Evolutionary conservation across 2,329 filamentous ascomycete genomes (phyloP), one percentile per base, ranked within the genome.

Genomic region (Fusarium tanahbumbuense): DNA sequence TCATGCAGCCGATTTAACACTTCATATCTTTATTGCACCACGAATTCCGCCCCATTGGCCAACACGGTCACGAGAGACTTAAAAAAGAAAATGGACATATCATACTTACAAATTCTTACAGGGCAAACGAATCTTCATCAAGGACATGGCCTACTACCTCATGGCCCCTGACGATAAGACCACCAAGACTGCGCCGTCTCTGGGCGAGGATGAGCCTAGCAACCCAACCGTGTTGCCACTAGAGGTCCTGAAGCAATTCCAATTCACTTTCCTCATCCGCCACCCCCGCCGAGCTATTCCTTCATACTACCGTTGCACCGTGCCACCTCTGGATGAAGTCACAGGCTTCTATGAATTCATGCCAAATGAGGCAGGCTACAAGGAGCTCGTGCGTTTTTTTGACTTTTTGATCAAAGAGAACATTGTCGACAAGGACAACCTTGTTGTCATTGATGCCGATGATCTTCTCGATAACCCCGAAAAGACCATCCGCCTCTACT

Each of bases 181-280:
- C 16, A 88, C 93, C 53, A 85, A 84, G 50, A 89, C 96, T 64
- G 94, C 93, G 12, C 92, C 92, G 4, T 97, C 93, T n/a, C 85
- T 98, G 53, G 87, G 91, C 63, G 88, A 75, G 56, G 67, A 80
- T 5, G 91, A 95, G 80, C 83, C 87, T 5, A 85, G 85, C 60
- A 98, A 98, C 81, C 95, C 94, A 2, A 97, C 94, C 2, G 91
- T 97, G 27, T 83, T 98, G 53, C 96, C 96, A 5, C 82, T 88
- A 28, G 88, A 89, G 30, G 83, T 93, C 63, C 85, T 98, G 61
- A 87, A 89, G 76, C 86, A 89, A 72, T 98, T 97, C 82, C 94
- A 98, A 81, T 98, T 95, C 83, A 93, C 94, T 23, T 98, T 99
- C 82, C 87, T 98, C 69, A 98, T 99, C 84, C 94, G 96, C 60